These are phyloP conservation scores for Paradendryphiella salina DNA, from an alignment of 2,329 filamentous ascomycete genomes.

Conservation along the genomic window DNA sequence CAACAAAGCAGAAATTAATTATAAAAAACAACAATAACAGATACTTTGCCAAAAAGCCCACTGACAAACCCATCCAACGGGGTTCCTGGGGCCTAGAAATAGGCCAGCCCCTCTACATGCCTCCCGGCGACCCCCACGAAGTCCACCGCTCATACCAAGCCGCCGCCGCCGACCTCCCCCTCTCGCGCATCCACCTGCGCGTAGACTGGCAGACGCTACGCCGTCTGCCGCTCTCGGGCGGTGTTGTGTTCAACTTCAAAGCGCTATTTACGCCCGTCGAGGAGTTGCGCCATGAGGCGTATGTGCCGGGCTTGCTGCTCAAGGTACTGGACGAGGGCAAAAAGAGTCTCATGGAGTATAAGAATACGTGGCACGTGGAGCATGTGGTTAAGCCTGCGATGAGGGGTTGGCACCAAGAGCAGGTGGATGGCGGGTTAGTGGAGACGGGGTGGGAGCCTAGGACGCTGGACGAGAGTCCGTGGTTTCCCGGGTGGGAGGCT, in stretches of 20 bases:
- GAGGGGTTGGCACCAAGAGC: conserved; percentile 66
- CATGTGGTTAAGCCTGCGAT: conserved; percentile 70
- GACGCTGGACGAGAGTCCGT: conserved; percentile 76
- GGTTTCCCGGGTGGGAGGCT: conserved; percentile 74
- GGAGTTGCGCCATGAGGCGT: conserved; percentile 72
- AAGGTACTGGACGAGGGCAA: conserved; percentile 74
- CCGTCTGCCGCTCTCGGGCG: conserved; percentile 73
- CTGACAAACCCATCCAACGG: conserved; percentile 75
- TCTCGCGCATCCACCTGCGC: conserved; percentile 67
- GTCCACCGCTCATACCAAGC: conserved; percentile 60
- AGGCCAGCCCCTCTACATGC: conserved; percentile 74
- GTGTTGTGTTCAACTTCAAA: conserved; percentile 86
- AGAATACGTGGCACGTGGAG: conserved; percentile 78
- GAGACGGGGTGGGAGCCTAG: conserved; percentile 65
- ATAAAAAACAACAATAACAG: conserved; percentile 47
- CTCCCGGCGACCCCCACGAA: conserved; percentile 68
- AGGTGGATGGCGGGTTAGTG: conserved; percentile 65
- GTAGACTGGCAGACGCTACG: conserved; percentile 90
- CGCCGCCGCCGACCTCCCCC: conserved; percentile 54
- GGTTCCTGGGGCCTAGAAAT: conserved; percentile 84
- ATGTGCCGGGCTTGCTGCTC: conserved; percentile 68
- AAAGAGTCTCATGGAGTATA: conserved; percentile 73
- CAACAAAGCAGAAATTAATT: too few species aligned
- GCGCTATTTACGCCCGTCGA: conserved; percentile 76
- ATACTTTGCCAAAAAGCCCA: conserved; percentile 79